Evolutionary conservation across 2,329 filamentous ascomycete genomes (phyloP).

Genomic region (Phyllosticta citribraziliensis): DNA sequence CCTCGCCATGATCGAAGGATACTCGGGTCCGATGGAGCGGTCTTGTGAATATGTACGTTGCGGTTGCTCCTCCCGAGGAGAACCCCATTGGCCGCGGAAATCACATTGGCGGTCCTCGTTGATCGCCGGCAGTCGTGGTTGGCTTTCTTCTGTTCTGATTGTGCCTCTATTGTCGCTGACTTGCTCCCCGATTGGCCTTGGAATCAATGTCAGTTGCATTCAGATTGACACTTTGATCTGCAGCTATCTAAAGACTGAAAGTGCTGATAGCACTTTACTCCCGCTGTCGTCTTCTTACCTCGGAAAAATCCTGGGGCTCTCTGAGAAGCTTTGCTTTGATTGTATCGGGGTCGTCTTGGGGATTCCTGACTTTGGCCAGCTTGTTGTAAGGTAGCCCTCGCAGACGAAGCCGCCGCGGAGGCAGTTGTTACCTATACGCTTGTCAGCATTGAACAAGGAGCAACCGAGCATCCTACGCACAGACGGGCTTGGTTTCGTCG

Average conservation of each 20-base stretch:
- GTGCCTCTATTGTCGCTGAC: neutral
- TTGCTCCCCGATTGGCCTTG: neutral
- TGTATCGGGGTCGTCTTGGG: slow-evolving; percentile 64
- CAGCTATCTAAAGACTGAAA: too few relatives aligned
- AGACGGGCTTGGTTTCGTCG: slow-evolving; percentile 86
- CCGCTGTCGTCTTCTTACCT: neutral
- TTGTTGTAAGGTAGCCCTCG: slow-evolving; percentile 76
- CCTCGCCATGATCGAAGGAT: neutral
- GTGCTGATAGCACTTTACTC: too few relatives aligned
- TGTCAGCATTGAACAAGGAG: too few relatives aligned
- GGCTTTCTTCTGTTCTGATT: neutral
- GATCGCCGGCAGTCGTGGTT: neutral
- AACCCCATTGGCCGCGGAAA: neutral
- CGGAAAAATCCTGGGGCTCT: slow-evolving; percentile 14
- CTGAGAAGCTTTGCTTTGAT: slow-evolving; percentile 56
- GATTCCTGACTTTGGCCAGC: slow-evolving; percentile 70
- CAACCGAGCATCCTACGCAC: slow-evolving; percentile 24
- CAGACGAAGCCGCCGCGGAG: slow-evolving; percentile 82
- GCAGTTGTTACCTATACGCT: slow-evolving; percentile 57
- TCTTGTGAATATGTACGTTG: neutral
- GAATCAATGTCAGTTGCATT: too few relatives aligned
- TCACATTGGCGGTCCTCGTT: neutral
- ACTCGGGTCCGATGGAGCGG: neutral
- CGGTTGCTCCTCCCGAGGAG: neutral
- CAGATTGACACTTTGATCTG: too few relatives aligned